phyloP scores from a whole-genome alignment of 768 basidiomycete species.

The Pleurotus citrinopileatus region DNA sequence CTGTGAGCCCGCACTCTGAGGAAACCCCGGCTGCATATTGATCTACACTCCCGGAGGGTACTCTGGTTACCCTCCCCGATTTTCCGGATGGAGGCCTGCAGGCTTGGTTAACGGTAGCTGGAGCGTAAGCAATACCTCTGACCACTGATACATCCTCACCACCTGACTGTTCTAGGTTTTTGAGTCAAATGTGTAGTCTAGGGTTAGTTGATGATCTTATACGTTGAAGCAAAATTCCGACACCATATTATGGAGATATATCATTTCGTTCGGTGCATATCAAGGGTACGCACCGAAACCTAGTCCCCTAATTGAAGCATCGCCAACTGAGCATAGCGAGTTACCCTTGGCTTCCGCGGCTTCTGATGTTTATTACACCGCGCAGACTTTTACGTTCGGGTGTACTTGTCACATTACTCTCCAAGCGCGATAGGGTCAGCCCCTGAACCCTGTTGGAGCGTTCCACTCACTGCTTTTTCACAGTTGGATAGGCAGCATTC shows the following conservation, averaged over 20 bases:
- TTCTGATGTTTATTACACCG: not conserved
- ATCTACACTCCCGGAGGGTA: not conserved
- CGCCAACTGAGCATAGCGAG: not conserved
- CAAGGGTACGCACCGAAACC: not conserved
- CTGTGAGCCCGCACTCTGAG: no score
- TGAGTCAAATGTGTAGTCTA: not conserved
- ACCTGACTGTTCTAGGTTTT: not conserved
- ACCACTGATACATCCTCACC: not conserved
- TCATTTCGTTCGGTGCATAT: not conserved
- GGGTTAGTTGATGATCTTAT: not conserved
- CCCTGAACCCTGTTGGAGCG: not conserved
- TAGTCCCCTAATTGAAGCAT: not conserved
- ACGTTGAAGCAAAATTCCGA: not conserved
- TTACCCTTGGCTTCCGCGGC: not conserved
- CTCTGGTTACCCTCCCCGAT: not conserved
- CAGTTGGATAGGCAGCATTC: conserved; percentile 29
- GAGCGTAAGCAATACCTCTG: not conserved
- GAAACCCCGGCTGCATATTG: no score
- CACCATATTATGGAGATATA: not conserved
- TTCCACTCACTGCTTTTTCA: not conserved
- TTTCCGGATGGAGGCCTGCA: not conserved
- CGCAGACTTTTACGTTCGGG: conserved; percentile 24
- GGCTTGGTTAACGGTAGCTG: not conserved
- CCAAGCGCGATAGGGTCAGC: conserved; percentile 24
- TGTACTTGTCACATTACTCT: conserved; percentile 20